phyloP scores from a whole-genome alignment of 2,329 filamentous ascomycete genomes.

The Keithomyces neogunnii region DNA sequence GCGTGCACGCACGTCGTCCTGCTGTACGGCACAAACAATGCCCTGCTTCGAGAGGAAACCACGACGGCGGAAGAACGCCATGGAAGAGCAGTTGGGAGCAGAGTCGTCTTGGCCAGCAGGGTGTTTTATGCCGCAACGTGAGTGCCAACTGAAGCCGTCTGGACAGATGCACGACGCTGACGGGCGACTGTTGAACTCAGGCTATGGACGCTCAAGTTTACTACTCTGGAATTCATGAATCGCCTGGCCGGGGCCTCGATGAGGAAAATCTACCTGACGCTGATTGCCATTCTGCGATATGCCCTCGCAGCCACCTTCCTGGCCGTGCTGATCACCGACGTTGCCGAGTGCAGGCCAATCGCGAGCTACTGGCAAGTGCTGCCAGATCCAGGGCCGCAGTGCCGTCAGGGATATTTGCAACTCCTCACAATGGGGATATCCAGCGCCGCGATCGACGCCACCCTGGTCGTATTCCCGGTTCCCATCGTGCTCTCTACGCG shows the following conservation, averaged over 20 bases:
- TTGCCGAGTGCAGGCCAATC: constrained; percentile 72
- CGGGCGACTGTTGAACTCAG: constrained; percentile 30
- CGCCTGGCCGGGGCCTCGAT: constrained; percentile 73
- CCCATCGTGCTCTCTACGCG: constrained; percentile 74
- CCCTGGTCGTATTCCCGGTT: constrained; percentile 78
- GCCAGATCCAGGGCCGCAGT: constrained; percentile 73
- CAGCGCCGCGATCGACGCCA: constrained; percentile 76
- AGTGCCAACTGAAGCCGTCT: constrained; percentile 20
- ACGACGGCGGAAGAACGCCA: constrained; percentile 28
- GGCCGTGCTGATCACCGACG: constrained; percentile 67
- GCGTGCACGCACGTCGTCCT: constrained; percentile 73
- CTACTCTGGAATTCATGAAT: constrained; percentile 82
- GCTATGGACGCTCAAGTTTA: constrained; percentile 83
- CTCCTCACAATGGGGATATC: constrained; percentile 75
- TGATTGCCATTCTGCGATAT: constrained; percentile 60
- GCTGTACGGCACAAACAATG: constrained; percentile 85
- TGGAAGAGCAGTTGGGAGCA: constrained; percentile 61
- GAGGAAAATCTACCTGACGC: constrained; percentile 61
- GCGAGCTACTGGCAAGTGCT: constrained; percentile 64
- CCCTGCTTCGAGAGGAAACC: constrained; percentile 34
- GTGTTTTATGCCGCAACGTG: constrained; percentile 82
- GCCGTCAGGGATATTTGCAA: constrained; percentile 75
- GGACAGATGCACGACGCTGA: too few species aligned
- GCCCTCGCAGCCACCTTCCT: constrained; percentile 67
- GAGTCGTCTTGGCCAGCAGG: constrained; percentile 67